These are phyloP conservation scores for Effrenium voratum DNA, from an alignment of 73 alveolate genomes.

Conservation along the genomic window DNA sequence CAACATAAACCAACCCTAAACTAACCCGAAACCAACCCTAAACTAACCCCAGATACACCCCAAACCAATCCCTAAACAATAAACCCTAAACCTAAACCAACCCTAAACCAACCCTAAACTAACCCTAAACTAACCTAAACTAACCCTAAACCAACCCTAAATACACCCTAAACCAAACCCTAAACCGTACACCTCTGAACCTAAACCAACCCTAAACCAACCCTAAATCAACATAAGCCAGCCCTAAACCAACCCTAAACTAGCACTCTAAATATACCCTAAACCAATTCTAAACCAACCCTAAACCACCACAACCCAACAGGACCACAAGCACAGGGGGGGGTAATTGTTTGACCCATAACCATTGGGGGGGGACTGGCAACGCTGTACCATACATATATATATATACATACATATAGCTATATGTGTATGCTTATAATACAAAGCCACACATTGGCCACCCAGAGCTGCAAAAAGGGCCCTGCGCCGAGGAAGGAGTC, in stretches of 20 bases:
- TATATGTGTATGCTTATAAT: not conserved
- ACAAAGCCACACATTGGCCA: not conserved
- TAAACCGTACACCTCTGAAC: not conserved
- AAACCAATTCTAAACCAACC: not conserved
- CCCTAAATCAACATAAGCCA: not conserved
- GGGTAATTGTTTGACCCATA: not conserved
- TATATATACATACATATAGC: not conserved
- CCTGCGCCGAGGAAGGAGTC: constrained; percentile 51
- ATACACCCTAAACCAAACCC: not conserved
- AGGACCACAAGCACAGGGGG: not conserved
- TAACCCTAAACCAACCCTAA: not conserved
- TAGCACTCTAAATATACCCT: not conserved
- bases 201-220: too few species aligned
- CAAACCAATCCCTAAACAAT: too few species aligned
- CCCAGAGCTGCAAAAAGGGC: too few species aligned
- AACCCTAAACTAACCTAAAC: not conserved
- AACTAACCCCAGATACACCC: too few species aligned
- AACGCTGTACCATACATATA: too few species aligned
- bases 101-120: too few species aligned
- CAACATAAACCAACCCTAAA: too few species aligned
- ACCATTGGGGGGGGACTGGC: not conserved
- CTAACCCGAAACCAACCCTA: too few species aligned
- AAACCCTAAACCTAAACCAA: too few species aligned
- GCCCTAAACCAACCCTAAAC: not conserved
- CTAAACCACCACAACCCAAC: not conserved